phyloP scores from a whole-genome alignment of 805 yeast species.

The Danielia oregonensis region DNA sequence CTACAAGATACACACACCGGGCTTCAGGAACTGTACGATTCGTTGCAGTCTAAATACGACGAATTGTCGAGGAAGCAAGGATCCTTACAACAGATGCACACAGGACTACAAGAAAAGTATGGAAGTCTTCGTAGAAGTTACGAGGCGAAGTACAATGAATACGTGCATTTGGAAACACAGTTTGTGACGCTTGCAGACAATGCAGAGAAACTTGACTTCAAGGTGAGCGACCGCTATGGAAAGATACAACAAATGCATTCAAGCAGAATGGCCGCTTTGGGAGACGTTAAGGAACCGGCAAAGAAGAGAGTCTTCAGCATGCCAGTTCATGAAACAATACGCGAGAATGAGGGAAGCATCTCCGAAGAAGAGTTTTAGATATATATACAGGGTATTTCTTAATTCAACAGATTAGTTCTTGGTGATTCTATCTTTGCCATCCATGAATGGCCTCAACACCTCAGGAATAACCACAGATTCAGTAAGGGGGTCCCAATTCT shows the following conservation, averaged over 20 bases:
- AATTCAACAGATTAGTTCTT: slow-evolving; percentile 9
- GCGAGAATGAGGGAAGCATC: slow-evolving; percentile 5
- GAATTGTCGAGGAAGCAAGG: too few relatives aligned
- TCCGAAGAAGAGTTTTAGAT: slow-evolving; percentile 14
- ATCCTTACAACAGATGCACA: too few relatives aligned
- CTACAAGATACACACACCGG: neutral
- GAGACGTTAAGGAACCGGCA: neutral
- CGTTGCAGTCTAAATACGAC: slow-evolving; percentile 19
- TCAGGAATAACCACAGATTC: slow-evolving; percentile 61
- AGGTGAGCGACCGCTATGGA: slow-evolving; percentile 8
- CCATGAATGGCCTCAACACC: slow-evolving; percentile 70
- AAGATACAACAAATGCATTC: slow-evolving; percentile 24
- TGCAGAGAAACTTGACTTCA: slow-evolving; percentile 18
- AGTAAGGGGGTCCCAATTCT: slow-evolving; percentile 60
- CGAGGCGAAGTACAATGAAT: slow-evolving; percentile 20
- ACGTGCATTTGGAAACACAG: neutral
- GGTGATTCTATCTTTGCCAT: slow-evolving; percentile 42
- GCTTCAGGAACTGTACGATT: slow-evolving; percentile 1
- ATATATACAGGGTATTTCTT: neutral
- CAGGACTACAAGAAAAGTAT: too few relatives aligned
- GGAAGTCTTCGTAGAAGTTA: slow-evolving; percentile 18
- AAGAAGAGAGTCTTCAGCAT: slow-evolving; percentile 8
- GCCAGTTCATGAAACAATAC: slow-evolving; percentile 7
- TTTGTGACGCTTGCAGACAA: slow-evolving; percentile 19
- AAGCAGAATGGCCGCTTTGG: slow-evolving; percentile 14